Conservation (phyloP, 2,329 filamentous ascomycete species). For the Hawksworthiomyces lignivorus region DNA sequence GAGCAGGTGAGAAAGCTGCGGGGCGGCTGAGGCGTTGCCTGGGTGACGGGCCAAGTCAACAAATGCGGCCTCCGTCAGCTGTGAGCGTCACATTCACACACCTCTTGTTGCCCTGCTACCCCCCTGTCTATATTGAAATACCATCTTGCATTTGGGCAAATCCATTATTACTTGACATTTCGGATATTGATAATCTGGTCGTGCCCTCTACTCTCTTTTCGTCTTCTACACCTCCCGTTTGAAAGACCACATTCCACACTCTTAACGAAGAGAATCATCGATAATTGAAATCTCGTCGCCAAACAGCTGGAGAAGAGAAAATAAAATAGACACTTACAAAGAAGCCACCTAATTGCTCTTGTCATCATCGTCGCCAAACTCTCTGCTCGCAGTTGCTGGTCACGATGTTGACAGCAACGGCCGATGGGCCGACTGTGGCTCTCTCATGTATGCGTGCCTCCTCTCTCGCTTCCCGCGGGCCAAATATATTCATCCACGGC, state of each 20-base stretch:
- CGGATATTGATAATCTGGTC: too few relatives aligned
- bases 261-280: background rate
- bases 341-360: too few relatives aligned
- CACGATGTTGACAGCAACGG: conserved; percentile 13
- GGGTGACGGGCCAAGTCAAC: conserved; percentile 7
- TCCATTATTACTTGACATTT: too few relatives aligned
- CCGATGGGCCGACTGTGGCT: conserved; percentile 17
- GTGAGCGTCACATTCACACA: background rate
- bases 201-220: background rate
- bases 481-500: too few relatives aligned
- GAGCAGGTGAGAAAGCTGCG: too few relatives aligned
- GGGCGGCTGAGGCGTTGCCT: conserved; percentile 4
- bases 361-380: too few relatives aligned
- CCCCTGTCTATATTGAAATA: background rate
- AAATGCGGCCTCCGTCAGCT: background rate
- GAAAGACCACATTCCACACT: conserved; percentile 4
- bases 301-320: too few relatives aligned
- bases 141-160: too few relatives aligned
- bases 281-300: background rate
- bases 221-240: conserved; percentile 1
- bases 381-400: background rate
- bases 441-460: conserved; percentile 15
- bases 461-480: too few relatives aligned
- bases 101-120: background rate
- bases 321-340: too few relatives aligned